Conservation (phyloP, 108 stramenopile genomes). For the Pseudonitzschia multiseries region DNA sequence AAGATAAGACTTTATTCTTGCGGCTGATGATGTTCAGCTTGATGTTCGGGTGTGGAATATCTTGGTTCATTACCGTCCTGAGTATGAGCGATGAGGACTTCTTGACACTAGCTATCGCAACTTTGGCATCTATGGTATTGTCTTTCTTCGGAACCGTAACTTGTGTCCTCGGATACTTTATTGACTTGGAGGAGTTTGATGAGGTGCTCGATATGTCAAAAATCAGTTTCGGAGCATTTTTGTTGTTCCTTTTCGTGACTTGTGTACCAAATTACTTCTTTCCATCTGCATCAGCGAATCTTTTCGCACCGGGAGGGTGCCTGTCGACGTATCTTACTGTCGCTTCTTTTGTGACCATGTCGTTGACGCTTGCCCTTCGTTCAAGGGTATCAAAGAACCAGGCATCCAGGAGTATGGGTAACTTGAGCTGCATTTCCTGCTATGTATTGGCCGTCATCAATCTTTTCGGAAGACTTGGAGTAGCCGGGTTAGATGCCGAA, state of each 20-base stretch:
- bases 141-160: constrained; percentile 74
- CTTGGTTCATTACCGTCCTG: constrained; percentile 78
- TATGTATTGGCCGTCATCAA: constrained; percentile 54
- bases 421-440: constrained; percentile 55
- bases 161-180: constrained; percentile 68
- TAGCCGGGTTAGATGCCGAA: constrained; percentile 62
- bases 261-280: constrained; percentile 41
- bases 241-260: constrained; percentile 43
- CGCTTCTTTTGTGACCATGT: constrained; percentile 43
- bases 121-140: constrained; percentile 62
- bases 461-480: constrained; percentile 68
- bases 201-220: constrained; percentile 69
- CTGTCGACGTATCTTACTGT: constrained; percentile 70
- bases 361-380: constrained; percentile 51
- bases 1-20: constrained; percentile 61
- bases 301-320: constrained; percentile 74
- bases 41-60: constrained; percentile 76
- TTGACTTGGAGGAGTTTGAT: constrained; percentile 65
- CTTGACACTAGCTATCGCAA: constrained; percentile 56
- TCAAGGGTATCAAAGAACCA: constrained; percentile 47
- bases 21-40: constrained; percentile 79
- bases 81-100: constrained; percentile 69
- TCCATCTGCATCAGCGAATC: constrained; percentile 41
- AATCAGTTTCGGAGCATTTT: constrained; percentile 58
- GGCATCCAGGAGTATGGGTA: constrained; percentile 58